phyloP scores from a whole-genome alignment of 108 stramenopile species.

The Cylindrotheca closterium region DNA sequence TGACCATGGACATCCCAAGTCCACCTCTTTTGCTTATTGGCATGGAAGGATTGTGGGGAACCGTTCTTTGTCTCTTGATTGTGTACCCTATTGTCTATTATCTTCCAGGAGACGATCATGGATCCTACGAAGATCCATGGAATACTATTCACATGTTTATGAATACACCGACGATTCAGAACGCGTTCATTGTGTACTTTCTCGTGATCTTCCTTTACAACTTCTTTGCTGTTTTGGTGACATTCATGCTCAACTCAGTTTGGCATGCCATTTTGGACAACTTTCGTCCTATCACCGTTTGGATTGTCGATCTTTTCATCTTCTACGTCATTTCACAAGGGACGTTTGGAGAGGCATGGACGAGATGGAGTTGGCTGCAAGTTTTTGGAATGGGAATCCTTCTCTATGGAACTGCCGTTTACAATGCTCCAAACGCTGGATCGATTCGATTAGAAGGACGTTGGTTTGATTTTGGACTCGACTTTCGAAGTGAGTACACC shows the following conservation, averaged over 20 bases:
- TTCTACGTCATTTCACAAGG: slow-evolving; percentile 75
- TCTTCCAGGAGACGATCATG: slow-evolving; percentile 88
- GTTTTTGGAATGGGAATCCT: slow-evolving; percentile 86
- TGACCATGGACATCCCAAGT: slow-evolving; percentile 76
- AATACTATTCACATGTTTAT: slow-evolving; percentile 77
- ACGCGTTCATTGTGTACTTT: slow-evolving; percentile 78
- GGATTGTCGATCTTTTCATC: slow-evolving; percentile 86
- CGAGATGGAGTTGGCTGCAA: slow-evolving; percentile 81
- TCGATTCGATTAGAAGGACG: slow-evolving; percentile 71
- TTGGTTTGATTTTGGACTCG: slow-evolving; percentile 63
- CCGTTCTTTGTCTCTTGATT: slow-evolving; percentile 66
- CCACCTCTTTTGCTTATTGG: slow-evolving; percentile 89
- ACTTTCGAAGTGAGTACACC: slow-evolving; percentile 64
- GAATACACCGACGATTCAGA: slow-evolving; percentile 60
- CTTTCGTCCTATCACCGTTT: slow-evolving; percentile 93
- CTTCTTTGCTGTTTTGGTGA: slow-evolving; percentile 92
- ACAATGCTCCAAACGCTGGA: slow-evolving; percentile 93
- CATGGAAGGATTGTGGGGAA: slow-evolving; percentile 93
- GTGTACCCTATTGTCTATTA: slow-evolving; percentile 83
- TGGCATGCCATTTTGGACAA: slow-evolving; percentile 99
- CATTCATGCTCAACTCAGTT: slow-evolving; percentile 85
- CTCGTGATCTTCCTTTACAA: slow-evolving; percentile 89
- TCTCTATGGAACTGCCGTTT: slow-evolving; percentile 93
- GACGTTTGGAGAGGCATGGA: slow-evolving; percentile 90
- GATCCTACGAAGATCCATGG: slow-evolving; percentile 85